Conservation (phyloP, 129 eudicot species). For the Cynara cardunculus region DNA sequence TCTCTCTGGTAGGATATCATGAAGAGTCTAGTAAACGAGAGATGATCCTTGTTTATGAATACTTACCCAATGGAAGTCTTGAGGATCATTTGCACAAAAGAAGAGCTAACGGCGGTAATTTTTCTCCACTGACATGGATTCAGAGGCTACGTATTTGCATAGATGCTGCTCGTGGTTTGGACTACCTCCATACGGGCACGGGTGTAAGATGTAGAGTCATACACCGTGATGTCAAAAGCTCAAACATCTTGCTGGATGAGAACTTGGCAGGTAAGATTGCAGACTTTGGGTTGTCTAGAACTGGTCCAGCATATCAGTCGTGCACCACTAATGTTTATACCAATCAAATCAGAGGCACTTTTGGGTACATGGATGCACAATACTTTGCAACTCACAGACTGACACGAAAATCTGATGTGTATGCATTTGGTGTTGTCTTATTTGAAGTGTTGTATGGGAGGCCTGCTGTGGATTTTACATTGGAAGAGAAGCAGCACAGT, state of each 20-base stretch:
- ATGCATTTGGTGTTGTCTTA: constrained; percentile 19
- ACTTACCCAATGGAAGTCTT: constrained; percentile 16
- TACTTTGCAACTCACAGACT: constrained; percentile 11
- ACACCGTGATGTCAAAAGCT: constrained; percentile 25
- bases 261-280: constrained; percentile 18
- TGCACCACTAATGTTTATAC: constrained; percentile 14
- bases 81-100: constrained; percentile 20
- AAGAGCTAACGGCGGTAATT: neutral
- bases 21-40: constrained; percentile 11
- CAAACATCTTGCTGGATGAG: constrained; percentile 24
- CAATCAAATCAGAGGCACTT: constrained; percentile 8
- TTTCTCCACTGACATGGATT: neutral
- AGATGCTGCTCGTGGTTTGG: constrained; percentile 23
- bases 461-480: constrained; percentile 13
- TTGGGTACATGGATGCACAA: constrained; percentile 30
- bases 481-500: constrained; percentile 13
- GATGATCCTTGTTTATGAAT: constrained; percentile 25
- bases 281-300: constrained; percentile 19
- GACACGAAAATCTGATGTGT: constrained; percentile 28
- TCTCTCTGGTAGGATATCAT: constrained; percentile 30
- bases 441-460: constrained; percentile 11
- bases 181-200: constrained; percentile 37
- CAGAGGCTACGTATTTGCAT: constrained; percentile 21
- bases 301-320: constrained; percentile 16
- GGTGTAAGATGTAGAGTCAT: neutral